Percentiles rank a stretch among this genome's conserved stretches.
Evolutionary conservation across 1,284 basidiomycete genomes (phyloP).

Genomic region (Neotropicomus parvogracilis): DNA sequence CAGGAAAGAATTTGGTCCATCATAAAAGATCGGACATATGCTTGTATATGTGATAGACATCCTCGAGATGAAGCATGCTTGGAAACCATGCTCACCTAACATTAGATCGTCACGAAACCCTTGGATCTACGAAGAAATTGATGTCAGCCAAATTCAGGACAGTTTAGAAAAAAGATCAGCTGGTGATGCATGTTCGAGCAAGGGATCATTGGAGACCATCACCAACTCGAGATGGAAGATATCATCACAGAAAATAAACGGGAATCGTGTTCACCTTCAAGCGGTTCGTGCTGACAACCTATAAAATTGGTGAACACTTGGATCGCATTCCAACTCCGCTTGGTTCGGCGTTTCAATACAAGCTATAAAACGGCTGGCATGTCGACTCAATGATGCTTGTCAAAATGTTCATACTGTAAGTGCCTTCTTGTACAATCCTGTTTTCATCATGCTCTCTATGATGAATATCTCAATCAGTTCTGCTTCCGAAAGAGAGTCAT

Average conservation of each 20-base stretch:
- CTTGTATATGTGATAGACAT: slow-evolving; percentile 47
- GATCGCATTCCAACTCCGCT: slow-evolving; percentile 19
- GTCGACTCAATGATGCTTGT: too few relatives aligned
- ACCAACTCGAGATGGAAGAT: slow-evolving; percentile 64
- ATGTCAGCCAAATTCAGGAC: slow-evolving; percentile 11
- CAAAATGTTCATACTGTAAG: slow-evolving; percentile 7
- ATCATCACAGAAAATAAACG: slow-evolving; percentile 49
- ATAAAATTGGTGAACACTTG: too few relatives aligned
- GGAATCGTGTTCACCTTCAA: background rate
- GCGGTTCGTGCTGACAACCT: too few relatives aligned
- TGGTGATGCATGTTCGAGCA: slow-evolving; percentile 81
- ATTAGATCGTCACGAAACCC: background rate
- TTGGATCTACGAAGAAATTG: background rate
- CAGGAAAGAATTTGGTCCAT: slow-evolving; percentile 47
- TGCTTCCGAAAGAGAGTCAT: slow-evolving; percentile 75
- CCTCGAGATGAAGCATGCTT: slow-evolving; percentile 23
- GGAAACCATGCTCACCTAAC: slow-evolving; percentile 14
- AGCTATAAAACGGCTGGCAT: background rate
- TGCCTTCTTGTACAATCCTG: background rate
- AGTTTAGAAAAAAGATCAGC: slow-evolving; percentile 45
- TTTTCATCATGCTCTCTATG: slow-evolving; percentile 33
- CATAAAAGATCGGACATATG: slow-evolving; percentile 56
- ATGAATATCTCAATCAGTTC: slow-evolving; percentile 68
- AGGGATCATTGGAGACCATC: slow-evolving; percentile 62
- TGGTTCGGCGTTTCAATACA: slow-evolving; percentile 12